Percentiles rank a stretch among this genome's conserved stretches.
These are phyloP conservation scores for Licmophora abbreviata DNA, from an alignment of 108 stramenopile genomes.

Conservation along the genomic window DNA sequence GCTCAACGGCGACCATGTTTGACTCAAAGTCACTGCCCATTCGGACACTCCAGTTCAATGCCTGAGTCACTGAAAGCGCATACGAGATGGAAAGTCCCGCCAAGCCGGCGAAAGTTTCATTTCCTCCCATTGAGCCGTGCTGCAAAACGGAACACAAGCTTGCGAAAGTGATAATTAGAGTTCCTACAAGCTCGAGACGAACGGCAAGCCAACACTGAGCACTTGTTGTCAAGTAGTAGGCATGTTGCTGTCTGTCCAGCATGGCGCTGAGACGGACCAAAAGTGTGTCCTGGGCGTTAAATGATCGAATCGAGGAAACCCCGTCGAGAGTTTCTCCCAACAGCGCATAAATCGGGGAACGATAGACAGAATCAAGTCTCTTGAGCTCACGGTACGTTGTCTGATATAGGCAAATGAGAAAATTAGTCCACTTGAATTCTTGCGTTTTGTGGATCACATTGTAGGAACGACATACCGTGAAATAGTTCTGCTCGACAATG, in stretches of 20 bases:
- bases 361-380: slow-evolving; percentile 73
- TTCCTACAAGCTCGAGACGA: slow-evolving; percentile 83
- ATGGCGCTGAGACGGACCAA: slow-evolving; percentile 47
- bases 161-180: slow-evolving; percentile 57
- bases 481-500: slow-evolving; percentile 61
- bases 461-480: slow-evolving; percentile 35
- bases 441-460: background rate
- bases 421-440: too few relatives aligned
- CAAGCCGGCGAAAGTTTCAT: slow-evolving; percentile 76
- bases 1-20: slow-evolving; percentile 86
- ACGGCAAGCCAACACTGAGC: slow-evolving; percentile 96
- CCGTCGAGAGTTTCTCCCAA: slow-evolving; percentile 92
- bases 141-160: slow-evolving; percentile 65
- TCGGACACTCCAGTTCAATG: slow-evolving; percentile 90
- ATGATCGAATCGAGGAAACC: slow-evolving; percentile 89
- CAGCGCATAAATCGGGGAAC: slow-evolving; percentile 88
- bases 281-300: slow-evolving; percentile 62
- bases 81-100: slow-evolving; percentile 91
- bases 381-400: slow-evolving; percentile 85
- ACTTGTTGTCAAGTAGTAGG: slow-evolving; percentile 75
- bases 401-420: too few relatives aligned
- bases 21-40: slow-evolving; percentile 91
- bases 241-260: slow-evolving; percentile 73
- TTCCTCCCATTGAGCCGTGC: slow-evolving; percentile 20
- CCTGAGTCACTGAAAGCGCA: slow-evolving; percentile 81